Base-by-base conservation (phyloP, 768 basidiomycete species). In the Leccinum truebloodii region DNA sequence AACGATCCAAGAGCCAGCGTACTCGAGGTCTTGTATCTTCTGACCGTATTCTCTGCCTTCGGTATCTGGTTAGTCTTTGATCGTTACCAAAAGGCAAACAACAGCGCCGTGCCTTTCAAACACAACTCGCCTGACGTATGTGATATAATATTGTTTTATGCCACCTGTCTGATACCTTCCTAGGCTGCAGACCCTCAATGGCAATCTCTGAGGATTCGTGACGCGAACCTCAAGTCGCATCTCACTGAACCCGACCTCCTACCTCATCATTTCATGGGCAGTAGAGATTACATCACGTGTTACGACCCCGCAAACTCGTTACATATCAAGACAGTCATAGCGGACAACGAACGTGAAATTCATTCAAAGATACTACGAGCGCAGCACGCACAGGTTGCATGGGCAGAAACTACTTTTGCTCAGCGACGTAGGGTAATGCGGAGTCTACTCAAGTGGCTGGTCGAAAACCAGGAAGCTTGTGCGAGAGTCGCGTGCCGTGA, bases 401-500 rank as follows among this genome's bases (percentile, higher is more conserved):
- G 94, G 94, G 80, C 80, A 20, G 68, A 81, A 8, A 92, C 88
- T 18, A 85, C 86, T 0, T 98, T 95, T 71, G 79, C 82, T 1
- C 85, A 95, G 66, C 81, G 97, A 46, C 81, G 89, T 71, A 84
- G 90, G 62, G 90, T 99, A 46, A 78, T 98, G 69, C 79, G 92
- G 54, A 95, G 92, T 68, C 71, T 99, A 62, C 80, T 94, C 69
- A 91, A 90, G 64, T 99, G 96, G 96, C 80, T 96, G 6, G 87
- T 98, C 35, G 87, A 90, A 63, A 95, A 98, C 68, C 91, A 95
- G 77, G 90, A 94, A 56, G 76, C 79, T 24, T 92, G 94, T 63
- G 93, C 93, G 34, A 81, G 88, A 46, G 90, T 96, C 28, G 93
- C 93, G 24, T 94, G 92, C 71, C 81, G 96, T 34, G 96, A 99